Conservation (phyloP, 257 asterid genomes). For the Nemophila menziesii region DNA sequence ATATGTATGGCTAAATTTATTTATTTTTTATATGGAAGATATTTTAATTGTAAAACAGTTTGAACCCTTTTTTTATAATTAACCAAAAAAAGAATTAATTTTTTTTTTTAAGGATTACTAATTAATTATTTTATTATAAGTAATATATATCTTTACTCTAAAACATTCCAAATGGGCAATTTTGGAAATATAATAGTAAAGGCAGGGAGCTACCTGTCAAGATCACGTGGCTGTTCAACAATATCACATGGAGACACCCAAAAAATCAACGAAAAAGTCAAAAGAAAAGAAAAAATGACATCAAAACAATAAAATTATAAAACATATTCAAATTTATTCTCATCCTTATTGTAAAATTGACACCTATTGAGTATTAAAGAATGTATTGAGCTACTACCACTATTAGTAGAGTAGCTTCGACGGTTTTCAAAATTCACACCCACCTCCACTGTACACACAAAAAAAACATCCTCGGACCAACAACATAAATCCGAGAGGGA, state of each 20-base stretch:
- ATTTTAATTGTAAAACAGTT: no score
- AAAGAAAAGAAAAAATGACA: not conserved
- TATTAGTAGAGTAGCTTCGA: no score
- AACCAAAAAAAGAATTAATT: no score
- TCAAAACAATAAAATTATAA: not conserved
- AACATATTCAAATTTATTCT: not conserved
- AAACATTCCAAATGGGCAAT: constrained; percentile 1
- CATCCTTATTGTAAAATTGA: not conserved
- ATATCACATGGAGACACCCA: not conserved
- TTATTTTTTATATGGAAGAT: not conserved
- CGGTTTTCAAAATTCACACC: no score
- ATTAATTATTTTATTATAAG: no score
- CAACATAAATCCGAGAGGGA: not conserved
- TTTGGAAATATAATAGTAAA: not conserved
- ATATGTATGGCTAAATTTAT: not conserved
- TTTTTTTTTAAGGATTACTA: no score
- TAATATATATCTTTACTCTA: no score
- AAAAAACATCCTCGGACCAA: no score
- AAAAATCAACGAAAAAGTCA: not conserved
- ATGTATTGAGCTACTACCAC: no score
- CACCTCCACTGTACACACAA: no score
- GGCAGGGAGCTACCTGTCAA: not conserved
- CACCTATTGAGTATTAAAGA: no score
- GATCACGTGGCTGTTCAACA: not conserved
- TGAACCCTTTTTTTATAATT: not conserved